A percentile compares a stretch with the other conserved stretches of the same genome.
Conservation (phyloP, 2,329 filamentous ascomycete genomes). For the Aureobasidium sp. region DNA sequence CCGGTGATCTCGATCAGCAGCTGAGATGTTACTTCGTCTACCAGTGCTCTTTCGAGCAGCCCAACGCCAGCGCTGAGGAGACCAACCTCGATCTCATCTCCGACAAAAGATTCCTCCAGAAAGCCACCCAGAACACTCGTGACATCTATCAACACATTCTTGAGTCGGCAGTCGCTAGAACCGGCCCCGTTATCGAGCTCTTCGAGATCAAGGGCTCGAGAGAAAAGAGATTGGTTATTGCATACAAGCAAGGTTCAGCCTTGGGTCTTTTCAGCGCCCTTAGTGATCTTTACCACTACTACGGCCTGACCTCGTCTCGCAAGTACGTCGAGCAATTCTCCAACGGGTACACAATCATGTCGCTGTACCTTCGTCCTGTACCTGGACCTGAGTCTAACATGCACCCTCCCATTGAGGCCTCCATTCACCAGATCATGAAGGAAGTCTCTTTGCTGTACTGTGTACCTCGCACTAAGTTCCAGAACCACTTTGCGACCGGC, state of each 20-base stretch:
- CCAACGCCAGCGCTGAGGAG: slow-evolving; percentile 66
- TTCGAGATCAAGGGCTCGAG: slow-evolving; percentile 88
- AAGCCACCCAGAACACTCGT: slow-evolving; percentile 93
- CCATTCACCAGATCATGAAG: slow-evolving; percentile 98
- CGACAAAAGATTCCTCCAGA: slow-evolving; percentile 88
- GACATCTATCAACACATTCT: slow-evolving; percentile 94
- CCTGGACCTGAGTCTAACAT: slow-evolving; percentile 47
- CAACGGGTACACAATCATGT: slow-evolving; percentile 96
- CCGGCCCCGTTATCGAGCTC: slow-evolving; percentile 93
- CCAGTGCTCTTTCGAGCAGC: slow-evolving; percentile 81
- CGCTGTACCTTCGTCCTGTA: slow-evolving; percentile 79
- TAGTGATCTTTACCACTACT: slow-evolving; percentile 97
- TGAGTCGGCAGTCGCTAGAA: slow-evolving; percentile 71
- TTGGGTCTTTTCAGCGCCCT: slow-evolving; percentile 90
- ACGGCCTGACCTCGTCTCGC: slow-evolving; percentile 87
- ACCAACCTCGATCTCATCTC: slow-evolving; percentile 86
- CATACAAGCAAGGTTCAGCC: slow-evolving; percentile 88
- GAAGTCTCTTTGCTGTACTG: slow-evolving; percentile 96
- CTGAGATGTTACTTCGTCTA: slow-evolving; percentile 98
- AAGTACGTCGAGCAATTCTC: slow-evolving; percentile 95
- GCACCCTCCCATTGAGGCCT: slow-evolving; percentile 78
- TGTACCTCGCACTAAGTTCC: slow-evolving; percentile 94
- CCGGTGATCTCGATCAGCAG: slow-evolving; percentile 67
- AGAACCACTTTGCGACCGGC: slow-evolving; percentile 77
- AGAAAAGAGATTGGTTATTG: slow-evolving; percentile 91